Base-by-base conservation (phyloP, 2,329 filamentous ascomycete genomes). In the Nannizziopsis arthrosporioides region DNA sequence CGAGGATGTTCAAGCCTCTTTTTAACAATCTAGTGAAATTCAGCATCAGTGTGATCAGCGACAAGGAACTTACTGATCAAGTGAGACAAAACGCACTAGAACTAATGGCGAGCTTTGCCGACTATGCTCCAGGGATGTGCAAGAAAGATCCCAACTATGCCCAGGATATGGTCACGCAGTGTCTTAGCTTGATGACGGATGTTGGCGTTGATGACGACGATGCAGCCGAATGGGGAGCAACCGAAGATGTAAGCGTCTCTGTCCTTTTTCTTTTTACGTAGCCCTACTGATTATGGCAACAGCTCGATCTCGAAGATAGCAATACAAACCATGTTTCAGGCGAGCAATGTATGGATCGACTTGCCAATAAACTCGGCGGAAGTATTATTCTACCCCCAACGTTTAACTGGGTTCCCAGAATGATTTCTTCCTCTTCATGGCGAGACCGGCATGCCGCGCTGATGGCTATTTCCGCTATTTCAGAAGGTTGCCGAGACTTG, bases 381-480 rank as follows among this genome's bases (percentile, higher is more conserved):
- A 76, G 85, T 59, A 82, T 85, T n/a, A 84, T 98, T 49, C 73
- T 98, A 15, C 85, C 85, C 27, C 89, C 89, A 1, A 96, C 90
- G 0, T 98, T 96, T 69, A 84, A 84, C 64, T 98, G 92, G 92
- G 80, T 98, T 35, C 92, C 92, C 8, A 79, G 88, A 54, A 98
- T 98, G 92, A 93, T 96, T 81, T 86, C 82, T 47, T 96, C 92
- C 1, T 83, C 85, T 58, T 80, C 87, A 27, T 98, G 92, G 92
- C 81, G 86, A 61, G 92, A 98, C 65, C 81, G 90, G 53, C 92
- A 98, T 66, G 92, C 92, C 30, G 92, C 92, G 41, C 77, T 98
- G 45, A 98, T 98, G 92, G 92, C 92, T 18, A 95, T 98, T 53
- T 96, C 90, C 2, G 92, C 92, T 55, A 98, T 98, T 54, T 96